These are phyloP conservation scores for Ophiobolus disseminans DNA, from an alignment of 2,329 filamentous ascomycete species.

Conservation along the genomic window DNA sequence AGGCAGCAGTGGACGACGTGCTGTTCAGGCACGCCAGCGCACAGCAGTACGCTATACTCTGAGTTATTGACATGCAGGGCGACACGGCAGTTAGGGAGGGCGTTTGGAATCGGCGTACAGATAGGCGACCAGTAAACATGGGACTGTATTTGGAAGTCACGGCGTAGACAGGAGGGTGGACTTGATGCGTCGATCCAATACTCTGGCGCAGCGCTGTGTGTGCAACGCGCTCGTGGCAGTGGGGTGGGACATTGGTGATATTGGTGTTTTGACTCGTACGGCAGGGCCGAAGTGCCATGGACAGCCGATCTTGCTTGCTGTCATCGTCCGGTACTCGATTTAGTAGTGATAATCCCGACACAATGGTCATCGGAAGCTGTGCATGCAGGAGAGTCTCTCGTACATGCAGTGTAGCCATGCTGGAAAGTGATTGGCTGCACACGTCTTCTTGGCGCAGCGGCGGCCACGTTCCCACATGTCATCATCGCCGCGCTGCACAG, in stretches of 20 bases:
- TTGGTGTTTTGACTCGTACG: not conserved
- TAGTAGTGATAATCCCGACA: constrained; percentile 32
- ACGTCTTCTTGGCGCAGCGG: constrained; percentile 24
- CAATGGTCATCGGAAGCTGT: constrained; percentile 39
- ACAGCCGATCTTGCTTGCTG: constrained; percentile 5
- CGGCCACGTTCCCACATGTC: constrained; percentile 14
- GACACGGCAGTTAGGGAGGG: constrained; percentile 8
- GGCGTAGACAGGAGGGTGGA: constrained; percentile 21
- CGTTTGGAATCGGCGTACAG: constrained; percentile 20
- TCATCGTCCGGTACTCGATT: constrained; percentile 28
- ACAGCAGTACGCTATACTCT: constrained; percentile 42
- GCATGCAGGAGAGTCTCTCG: constrained; percentile 33
- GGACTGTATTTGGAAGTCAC: constrained; percentile 23
- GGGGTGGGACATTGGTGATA: not conserved
- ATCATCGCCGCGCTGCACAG: not conserved
- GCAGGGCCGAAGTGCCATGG: constrained; percentile 2
- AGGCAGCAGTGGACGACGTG: constrained; percentile 44
- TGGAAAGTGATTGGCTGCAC: constrained; percentile 25
- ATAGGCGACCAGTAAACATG: constrained; percentile 18
- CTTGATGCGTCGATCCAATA: constrained; percentile 32
- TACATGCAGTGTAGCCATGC: constrained; percentile 28
- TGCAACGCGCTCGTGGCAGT: not conserved
- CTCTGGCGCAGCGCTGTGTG: constrained; percentile 7
- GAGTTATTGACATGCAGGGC: constrained; percentile 39
- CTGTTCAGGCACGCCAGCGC: constrained; percentile 42